Evolutionary conservation across 179 eudicot genomes (phyloP), one percentile per base, ranked within the genome.

Genomic region (Gypsophila paniculata): DNA sequence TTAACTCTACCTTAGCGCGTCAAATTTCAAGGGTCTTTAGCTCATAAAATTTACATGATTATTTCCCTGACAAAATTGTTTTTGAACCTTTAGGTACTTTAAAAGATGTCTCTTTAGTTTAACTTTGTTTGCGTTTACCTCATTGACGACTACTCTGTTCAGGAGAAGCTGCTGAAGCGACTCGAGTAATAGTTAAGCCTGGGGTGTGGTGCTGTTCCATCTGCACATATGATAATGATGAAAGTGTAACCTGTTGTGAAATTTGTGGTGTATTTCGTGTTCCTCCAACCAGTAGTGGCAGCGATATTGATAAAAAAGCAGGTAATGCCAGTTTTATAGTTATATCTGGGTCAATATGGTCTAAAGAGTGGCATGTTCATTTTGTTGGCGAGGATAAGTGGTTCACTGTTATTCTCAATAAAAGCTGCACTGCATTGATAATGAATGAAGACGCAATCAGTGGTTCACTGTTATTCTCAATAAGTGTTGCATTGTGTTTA

Each of bases 181-280:
- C 69, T 14, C 82, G 74, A 61, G 84, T 82, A 72, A 54, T 21
- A 52, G 54, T 60, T 58, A 79, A 77, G 76, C 65, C 82, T 68
- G 91, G 87, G 52, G 70, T 84, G 23, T 92, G 99, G 99, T 76
- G 82, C 32, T 95, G 98, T 81, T 82, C 91, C 69, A 85, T 95
- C 48, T 92, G 99, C 74, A 95, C 99, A 38, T 95, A 80, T 79
- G 98, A 90, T 77, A 95, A 92, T 79, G 93, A 87, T 71, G 96
- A 90, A 61, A 65, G 61, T 72, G 83, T 87, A 89, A 78, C 87
- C 69, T 82, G 74, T 73, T 92, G 99, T 80, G 96, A 95, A 19
- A 87, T 92, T 74, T 95, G 99, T 77, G 96, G 99, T 61, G 96
- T 90, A 77, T 83, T 95, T 64, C 88, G 91, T 58, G 74, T 81